Conservation (phyloP, 139 green algal species). For the Tetradesmus obliquus region DNA sequence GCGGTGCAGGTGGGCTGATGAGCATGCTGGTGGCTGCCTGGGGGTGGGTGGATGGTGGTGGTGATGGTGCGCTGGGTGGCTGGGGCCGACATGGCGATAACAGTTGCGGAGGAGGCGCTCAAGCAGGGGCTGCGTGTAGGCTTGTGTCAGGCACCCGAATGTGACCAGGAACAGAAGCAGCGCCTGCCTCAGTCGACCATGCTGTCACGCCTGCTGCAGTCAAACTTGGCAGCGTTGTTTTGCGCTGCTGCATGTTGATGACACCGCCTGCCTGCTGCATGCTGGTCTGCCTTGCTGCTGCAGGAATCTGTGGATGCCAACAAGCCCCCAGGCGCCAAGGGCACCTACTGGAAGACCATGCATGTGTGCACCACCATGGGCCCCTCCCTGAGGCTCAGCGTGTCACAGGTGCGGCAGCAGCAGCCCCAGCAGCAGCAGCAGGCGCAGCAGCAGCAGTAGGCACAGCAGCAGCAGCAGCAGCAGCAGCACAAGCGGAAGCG, state of each 20-base stretch:
- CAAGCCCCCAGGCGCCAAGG: constrained; percentile 95
- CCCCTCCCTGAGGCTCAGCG: constrained; percentile 84
- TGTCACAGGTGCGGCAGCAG: constrained; percentile 40
- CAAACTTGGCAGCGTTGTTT: not conserved
- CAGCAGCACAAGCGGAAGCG: not conserved
- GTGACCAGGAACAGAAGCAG: not conserved
- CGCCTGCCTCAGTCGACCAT: not conserved
- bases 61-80: not conserved
- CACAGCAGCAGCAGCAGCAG: not conserved
- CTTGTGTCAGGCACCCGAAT: not conserved
- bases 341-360: constrained; percentile 96
- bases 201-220: not conserved
- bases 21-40: not conserved
- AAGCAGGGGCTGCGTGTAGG: not conserved
- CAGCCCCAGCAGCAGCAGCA: not conserved
- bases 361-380: constrained; percentile 98
- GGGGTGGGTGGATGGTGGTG: not conserved
- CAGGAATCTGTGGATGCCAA: constrained; percentile 95
- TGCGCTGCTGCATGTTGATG: not conserved
- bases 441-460: not conserved
- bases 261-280: not conserved
- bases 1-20: constrained; percentile 76
- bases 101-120: not conserved
- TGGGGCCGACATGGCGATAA: not conserved
- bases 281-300: not conserved